These are phyloP conservation scores for Mrakia blollopis DNA, from an alignment of 768 basidiomycete species.

Conservation along the genomic window DNA sequence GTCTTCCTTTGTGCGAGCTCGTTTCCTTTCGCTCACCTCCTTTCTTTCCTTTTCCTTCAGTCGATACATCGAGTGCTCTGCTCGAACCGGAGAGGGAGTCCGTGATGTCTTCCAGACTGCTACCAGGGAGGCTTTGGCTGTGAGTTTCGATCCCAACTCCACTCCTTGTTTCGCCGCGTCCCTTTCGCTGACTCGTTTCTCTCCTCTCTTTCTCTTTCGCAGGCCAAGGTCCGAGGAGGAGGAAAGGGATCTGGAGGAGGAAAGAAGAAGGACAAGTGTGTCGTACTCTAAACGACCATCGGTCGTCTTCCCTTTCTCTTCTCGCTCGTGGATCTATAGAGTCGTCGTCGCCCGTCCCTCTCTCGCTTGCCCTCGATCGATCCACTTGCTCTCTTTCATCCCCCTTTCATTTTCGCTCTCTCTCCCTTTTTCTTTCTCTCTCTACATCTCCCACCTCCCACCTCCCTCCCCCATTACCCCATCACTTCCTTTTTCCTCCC, in stretches of 20 bases:
- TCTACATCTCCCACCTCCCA: too few relatives aligned
- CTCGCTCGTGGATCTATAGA: neutral
- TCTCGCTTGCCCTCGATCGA: too few relatives aligned
- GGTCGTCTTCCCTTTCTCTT: slow-evolving; percentile 1
- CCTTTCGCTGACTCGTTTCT: neutral
- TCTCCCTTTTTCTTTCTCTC: too few relatives aligned
- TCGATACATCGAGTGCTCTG: slow-evolving; percentile 96
- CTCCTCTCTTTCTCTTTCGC: neutral
- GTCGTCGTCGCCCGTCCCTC: too few relatives aligned
- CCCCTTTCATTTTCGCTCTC: too few relatives aligned
- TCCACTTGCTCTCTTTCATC: too few relatives aligned
- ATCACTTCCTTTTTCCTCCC: too few relatives aligned
- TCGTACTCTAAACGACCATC: slow-evolving; percentile 29
- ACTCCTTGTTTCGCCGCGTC: neutral
- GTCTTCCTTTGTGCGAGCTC: neutral
- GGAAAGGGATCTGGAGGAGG: slow-evolving; percentile 23
- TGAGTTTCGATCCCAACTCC: neutral
- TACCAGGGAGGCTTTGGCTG: slow-evolving; percentile 73
- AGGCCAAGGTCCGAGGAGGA: slow-evolving; percentile 30
- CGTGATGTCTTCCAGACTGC: slow-evolving; percentile 98
- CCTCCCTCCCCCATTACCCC: too few relatives aligned
- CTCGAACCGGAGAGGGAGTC: slow-evolving; percentile 92
- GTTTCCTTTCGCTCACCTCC: neutral
- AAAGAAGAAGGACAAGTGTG: slow-evolving; percentile 26
- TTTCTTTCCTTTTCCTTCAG: neutral